Evolutionary conservation across 805 yeast species (phyloP).

Genomic region (Saturnispora serradocipensis): DNA sequence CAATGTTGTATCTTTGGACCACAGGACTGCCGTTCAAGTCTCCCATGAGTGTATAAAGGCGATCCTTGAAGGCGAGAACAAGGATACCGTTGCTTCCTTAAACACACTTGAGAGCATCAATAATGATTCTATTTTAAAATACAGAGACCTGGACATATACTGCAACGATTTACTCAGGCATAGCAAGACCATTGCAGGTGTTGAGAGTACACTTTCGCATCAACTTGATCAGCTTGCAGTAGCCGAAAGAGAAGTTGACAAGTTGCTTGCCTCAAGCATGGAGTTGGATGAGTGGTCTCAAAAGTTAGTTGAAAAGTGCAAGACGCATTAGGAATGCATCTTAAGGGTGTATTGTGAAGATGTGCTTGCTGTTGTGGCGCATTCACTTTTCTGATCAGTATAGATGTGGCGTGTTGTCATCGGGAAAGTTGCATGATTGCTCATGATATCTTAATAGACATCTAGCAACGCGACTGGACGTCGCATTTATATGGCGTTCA

Average conservation of each 20-base stretch:
- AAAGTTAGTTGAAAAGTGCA: conserved; percentile 1
- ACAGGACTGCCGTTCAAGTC: conserved; percentile 19
- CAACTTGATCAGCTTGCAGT: not conserved
- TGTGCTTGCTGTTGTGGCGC: not conserved
- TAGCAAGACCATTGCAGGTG: conserved; percentile 11
- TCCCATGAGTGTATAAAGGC: conserved; percentile 26
- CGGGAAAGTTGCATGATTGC: too few species aligned
- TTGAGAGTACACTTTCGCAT: conserved; percentile 6
- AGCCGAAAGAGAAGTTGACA: conserved; percentile 1
- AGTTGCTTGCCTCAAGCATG: not conserved
- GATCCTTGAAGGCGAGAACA: conserved; percentile 28
- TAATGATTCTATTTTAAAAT: conserved; percentile 48
- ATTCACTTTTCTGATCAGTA: too few species aligned
- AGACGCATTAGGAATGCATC: not conserved
- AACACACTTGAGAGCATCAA: conserved; percentile 45
- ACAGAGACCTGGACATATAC: conserved; percentile 37
- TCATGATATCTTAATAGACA: too few species aligned
- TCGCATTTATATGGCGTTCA: too few species aligned
- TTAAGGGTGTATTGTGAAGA: not conserved
- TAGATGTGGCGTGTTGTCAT: too few species aligned
- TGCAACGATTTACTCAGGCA: conserved; percentile 8
- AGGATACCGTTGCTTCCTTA: conserved; percentile 32
- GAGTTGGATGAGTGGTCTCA: conserved; percentile 39
- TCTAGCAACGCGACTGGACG: too few species aligned
- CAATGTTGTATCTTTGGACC: conserved; percentile 12